Conservation (phyloP, 2,329 filamentous ascomycete genomes). For the Thielaviopsis cerberus region DNA sequence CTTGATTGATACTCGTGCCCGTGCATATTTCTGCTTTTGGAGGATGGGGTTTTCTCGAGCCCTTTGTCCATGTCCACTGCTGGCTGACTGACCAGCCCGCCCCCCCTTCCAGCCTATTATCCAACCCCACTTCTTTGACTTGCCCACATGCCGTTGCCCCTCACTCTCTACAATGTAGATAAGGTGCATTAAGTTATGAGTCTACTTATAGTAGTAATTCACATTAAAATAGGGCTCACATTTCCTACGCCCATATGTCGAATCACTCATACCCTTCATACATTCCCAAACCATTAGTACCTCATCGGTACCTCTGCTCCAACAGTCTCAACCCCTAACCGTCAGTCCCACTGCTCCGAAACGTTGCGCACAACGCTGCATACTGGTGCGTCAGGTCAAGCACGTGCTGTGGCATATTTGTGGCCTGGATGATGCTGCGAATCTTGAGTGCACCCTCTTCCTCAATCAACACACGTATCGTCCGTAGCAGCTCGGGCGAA, state of each 20-base stretch:
- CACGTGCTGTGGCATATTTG: conserved; percentile 79
- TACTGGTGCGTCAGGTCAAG: conserved; percentile 93
- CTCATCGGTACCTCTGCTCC: background rate
- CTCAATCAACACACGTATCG: conserved; percentile 82
- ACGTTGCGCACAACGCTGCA: conserved; percentile 80
- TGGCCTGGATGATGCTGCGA: conserved; percentile 89
- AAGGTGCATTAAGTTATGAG: too few species aligned
- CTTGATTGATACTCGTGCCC: background rate
- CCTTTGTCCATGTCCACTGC: too few species aligned
- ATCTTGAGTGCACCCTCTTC: conserved; percentile 96
- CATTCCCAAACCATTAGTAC: too few species aligned
- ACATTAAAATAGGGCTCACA: too few species aligned
- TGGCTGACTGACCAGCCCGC: background rate
- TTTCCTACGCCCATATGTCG: too few species aligned
- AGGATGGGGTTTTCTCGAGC: too few species aligned
- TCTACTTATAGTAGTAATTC: too few species aligned
- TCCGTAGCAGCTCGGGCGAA: conserved; percentile 73
- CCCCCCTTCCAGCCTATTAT: background rate
- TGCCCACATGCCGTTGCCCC: too few species aligned
- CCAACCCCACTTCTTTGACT: too few species aligned
- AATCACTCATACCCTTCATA: too few species aligned
- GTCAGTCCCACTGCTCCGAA: conserved; percentile 84
- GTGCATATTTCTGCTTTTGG: background rate
- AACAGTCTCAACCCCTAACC: conserved; percentile 29
- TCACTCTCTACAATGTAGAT: too few species aligned